These are phyloP conservation scores for Penicillium sp. DNA, from an alignment of 2,329 filamentous ascomycete genomes.

Conservation along the genomic window DNA sequence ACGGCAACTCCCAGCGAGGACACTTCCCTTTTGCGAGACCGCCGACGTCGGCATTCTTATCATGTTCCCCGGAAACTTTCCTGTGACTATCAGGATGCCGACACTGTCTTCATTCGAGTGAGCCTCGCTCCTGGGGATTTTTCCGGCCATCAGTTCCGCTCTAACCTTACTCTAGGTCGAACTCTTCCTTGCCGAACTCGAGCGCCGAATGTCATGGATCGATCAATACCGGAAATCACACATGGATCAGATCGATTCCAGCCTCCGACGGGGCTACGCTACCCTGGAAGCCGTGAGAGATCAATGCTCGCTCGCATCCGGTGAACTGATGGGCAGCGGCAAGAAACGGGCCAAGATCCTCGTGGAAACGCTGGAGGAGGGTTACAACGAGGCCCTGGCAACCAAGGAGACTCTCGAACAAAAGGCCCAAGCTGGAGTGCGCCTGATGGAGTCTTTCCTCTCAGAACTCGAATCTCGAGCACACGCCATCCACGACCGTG, in stretches of 20 bases:
- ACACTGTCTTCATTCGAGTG: constrained; percentile 53
- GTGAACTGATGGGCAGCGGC: constrained; percentile 86
- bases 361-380: constrained; percentile 86
- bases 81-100: constrained; percentile 51
- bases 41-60: constrained; percentile 54
- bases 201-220: constrained; percentile 83
- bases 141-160: background rate
- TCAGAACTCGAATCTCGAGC: constrained; percentile 83
- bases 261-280: constrained; percentile 81
- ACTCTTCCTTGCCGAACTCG: constrained; percentile 74
- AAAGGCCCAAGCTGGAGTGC: constrained; percentile 86
- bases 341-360: constrained; percentile 83
- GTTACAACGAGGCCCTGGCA: constrained; percentile 84
- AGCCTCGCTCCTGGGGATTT: constrained; percentile 16
- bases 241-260: constrained; percentile 79
- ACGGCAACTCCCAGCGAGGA: constrained; percentile 41
- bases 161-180: constrained; percentile 46
- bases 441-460: constrained; percentile 83
- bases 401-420: constrained; percentile 88
- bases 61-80: constrained; percentile 51
- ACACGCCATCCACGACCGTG: constrained; percentile 77
- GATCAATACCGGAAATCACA: constrained; percentile 86
- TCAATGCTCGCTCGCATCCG: constrained; percentile 86
- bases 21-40: constrained; percentile 45
- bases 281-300: constrained; percentile 86